Evolutionary conservation across 805 yeast genomes (phyloP).

Genomic region (Pichia rugopelliculosa): DNA sequence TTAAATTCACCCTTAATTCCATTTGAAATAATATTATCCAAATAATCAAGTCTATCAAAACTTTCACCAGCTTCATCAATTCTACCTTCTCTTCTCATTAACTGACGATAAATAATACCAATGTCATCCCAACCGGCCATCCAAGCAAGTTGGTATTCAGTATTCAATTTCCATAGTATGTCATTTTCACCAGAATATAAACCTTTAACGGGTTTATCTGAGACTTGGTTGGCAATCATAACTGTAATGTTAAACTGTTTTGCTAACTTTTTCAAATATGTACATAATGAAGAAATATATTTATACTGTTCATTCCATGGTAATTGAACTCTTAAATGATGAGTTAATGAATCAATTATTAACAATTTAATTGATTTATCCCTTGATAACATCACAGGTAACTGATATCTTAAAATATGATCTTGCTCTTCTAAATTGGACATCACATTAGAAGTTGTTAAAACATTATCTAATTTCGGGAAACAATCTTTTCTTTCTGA

Average conservation of each 20-base stretch:
- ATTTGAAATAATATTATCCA: slow-evolving; percentile 9
- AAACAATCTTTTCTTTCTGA: slow-evolving; percentile 1
- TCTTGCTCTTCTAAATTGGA: slow-evolving; percentile 64
- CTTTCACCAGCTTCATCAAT: slow-evolving; percentile 13
- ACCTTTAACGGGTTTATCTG: slow-evolving; percentile 45
- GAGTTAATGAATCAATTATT: slow-evolving; percentile 77
- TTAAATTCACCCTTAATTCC: neutral
- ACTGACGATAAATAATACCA: slow-evolving; percentile 26
- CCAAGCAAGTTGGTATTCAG: slow-evolving; percentile 66
- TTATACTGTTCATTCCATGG: slow-evolving; percentile 36
- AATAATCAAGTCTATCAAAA: slow-evolving; percentile 14
- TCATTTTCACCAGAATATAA: slow-evolving; percentile 19
- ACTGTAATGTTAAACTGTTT: slow-evolving; percentile 45
- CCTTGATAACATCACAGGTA: slow-evolving; percentile 48
- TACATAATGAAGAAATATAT: slow-evolving; percentile 37
- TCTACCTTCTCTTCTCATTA: slow-evolving; percentile 14
- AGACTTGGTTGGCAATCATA: slow-evolving; percentile 72
- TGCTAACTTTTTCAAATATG: slow-evolving; percentile 44
- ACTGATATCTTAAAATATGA: slow-evolving; percentile 59
- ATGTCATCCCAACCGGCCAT: slow-evolving; percentile 64
- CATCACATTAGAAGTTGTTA: slow-evolving; percentile 24
- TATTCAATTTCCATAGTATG: slow-evolving; percentile 32
- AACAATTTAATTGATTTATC: slow-evolving; percentile 43
- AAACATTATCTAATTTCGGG: slow-evolving; percentile 30
- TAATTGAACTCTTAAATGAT: slow-evolving; percentile 64